These are phyloP conservation scores for Hypoxylon sp. DNA, from an alignment of 2,329 filamentous ascomycete species.

Conservation along the genomic window DNA sequence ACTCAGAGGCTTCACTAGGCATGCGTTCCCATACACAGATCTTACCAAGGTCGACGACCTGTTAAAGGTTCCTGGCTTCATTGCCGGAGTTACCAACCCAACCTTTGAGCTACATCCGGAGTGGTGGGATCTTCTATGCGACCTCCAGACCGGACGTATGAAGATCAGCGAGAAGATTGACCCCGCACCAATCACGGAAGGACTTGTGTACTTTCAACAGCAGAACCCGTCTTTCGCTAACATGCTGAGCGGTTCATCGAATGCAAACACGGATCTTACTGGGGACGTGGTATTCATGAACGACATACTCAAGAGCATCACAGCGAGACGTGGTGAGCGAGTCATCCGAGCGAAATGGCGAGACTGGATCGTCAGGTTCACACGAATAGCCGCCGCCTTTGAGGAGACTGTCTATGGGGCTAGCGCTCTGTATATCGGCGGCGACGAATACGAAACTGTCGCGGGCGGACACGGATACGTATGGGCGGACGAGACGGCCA, in stretches of 20 bases:
- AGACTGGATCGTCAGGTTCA: slow-evolving; percentile 95
- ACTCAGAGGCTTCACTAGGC: slow-evolving; percentile 92
- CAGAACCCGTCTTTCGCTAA: slow-evolving; percentile 74
- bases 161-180: slow-evolving; percentile 95
- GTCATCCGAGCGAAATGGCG: slow-evolving; percentile 94
- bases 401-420: slow-evolving; percentile 97
- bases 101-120: slow-evolving; percentile 95
- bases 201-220: slow-evolving; percentile 88
- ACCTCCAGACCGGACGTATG: slow-evolving; percentile 91
- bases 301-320: slow-evolving; percentile 85
- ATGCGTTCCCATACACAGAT: slow-evolving; percentile 98
- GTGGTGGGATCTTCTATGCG: slow-evolving; percentile 98
- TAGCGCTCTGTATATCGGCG: slow-evolving; percentile 87
- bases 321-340: slow-evolving; percentile 87
- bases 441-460: slow-evolving; percentile 76
- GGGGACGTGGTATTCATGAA: slow-evolving; percentile 93
- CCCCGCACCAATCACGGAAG: slow-evolving; percentile 83
- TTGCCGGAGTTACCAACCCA: slow-evolving; percentile 97
- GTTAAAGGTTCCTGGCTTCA: slow-evolving; percentile 95
- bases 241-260: slow-evolving; percentile 59
- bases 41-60: slow-evolving; percentile 98
- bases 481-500: slow-evolving; percentile 87
- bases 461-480: slow-evolving; percentile 91
- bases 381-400: slow-evolving; percentile 90
- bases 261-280: slow-evolving; percentile 73